Percentiles rank a stretch among this genome's conserved stretches.
Conservation (phyloP, 2,329 filamentous ascomycete genomes). For the Diaporthe caulivora region DNA sequence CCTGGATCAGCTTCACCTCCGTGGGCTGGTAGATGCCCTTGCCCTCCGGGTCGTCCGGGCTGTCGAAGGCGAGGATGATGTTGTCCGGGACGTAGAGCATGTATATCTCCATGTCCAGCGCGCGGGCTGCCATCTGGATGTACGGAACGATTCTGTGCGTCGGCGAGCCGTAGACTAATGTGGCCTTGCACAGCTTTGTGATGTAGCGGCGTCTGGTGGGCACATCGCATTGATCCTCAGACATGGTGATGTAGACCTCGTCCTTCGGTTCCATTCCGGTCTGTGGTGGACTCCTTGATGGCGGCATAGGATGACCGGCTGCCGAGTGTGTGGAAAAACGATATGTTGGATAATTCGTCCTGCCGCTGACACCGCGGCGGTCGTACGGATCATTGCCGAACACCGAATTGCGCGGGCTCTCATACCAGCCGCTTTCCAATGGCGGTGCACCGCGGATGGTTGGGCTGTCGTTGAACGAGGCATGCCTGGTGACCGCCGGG, state of each 20-base stretch:
- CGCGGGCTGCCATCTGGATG: slow-evolving; percentile 22
- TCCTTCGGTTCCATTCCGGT: neutral
- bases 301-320: neutral
- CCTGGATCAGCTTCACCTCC: slow-evolving; percentile 10
- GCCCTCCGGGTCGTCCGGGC: neutral
- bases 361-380: slow-evolving; percentile 1
- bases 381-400: neutral
- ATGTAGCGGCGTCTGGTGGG: slow-evolving; percentile 16
- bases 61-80: slow-evolving; percentile 21
- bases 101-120: slow-evolving; percentile 13
- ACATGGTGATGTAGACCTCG: slow-evolving; percentile 17
- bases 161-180: slow-evolving; percentile 18
- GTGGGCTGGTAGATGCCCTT: neutral
- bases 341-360: slow-evolving; percentile 18
- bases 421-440: slow-evolving; percentile 20
- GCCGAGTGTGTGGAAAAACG: slow-evolving; percentile 1
- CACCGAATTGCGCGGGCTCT: neutral
- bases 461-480: slow-evolving; percentile 23
- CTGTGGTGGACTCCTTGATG: neutral
- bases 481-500: slow-evolving; percentile 8
- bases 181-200: slow-evolving; percentile 14
- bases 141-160: slow-evolving; percentile 11
- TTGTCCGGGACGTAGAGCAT: slow-evolving; percentile 24
- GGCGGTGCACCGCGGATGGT: slow-evolving; percentile 9
- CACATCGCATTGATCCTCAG: slow-evolving; percentile 6